These are phyloP conservation scores for Actinomucor elegans DNA, from an alignment of 371 early-diverging fungal species.

Conservation along the genomic window DNA sequence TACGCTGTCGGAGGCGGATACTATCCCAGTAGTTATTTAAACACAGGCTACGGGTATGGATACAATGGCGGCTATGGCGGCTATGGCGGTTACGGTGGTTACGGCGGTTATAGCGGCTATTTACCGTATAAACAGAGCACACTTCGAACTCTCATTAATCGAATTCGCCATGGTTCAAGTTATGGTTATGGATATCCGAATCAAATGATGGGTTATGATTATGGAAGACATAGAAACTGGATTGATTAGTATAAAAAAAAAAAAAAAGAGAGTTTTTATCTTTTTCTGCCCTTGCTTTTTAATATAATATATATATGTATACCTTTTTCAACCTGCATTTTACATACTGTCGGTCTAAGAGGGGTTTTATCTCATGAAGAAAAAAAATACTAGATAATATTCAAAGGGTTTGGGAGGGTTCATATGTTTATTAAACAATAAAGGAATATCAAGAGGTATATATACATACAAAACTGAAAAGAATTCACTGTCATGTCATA, in stretches of 20 bases:
- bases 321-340: too few relatives aligned
- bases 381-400: too few relatives aligned
- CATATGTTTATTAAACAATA: background rate
- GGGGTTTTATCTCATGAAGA: too few relatives aligned
- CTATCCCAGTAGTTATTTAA: too few relatives aligned
- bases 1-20: conserved; percentile 8
- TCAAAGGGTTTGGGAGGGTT: background rate
- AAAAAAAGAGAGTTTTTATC: too few relatives aligned
- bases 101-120: conserved; percentile 1
- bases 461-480: background rate
- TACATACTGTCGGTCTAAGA: too few relatives aligned
- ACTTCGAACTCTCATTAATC: conserved; percentile 15
- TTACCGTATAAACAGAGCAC: conserved; percentile 24
- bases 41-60: conserved; percentile 2
- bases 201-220: conserved; percentile 13
- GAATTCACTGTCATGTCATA: too few relatives aligned
- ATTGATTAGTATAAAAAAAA: conserved; percentile 9
- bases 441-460: too few relatives aligned
- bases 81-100: conserved; percentile 6
- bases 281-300: too few relatives aligned
- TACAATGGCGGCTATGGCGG: conserved; percentile 2
- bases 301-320: conserved; percentile 8
- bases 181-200: conserved; percentile 14
- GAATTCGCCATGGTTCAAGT: conserved; percentile 23
- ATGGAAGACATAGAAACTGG: conserved; percentile 25